Percentiles rank a stretch among this genome's conserved stretches.
phyloP scores from a whole-genome alignment of 2,329 filamentous ascomycete species.

The Periconia sp. region DNA sequence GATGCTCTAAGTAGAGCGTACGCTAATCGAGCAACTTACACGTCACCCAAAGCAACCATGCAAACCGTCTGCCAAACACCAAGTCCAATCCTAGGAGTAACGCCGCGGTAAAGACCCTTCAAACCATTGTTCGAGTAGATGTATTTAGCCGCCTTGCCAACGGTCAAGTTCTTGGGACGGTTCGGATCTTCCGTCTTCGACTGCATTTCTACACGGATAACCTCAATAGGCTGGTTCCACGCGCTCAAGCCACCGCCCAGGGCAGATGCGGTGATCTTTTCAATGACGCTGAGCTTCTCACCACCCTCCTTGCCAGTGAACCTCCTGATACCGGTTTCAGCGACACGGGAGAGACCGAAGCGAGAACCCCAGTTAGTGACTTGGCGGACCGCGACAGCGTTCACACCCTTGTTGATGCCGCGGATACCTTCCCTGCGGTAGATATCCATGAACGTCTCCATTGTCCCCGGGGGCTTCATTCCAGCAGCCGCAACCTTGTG shows the following conservation, averaged over 20 bases:
- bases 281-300: conserved; percentile 76
- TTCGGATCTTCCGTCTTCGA: conserved; percentile 98
- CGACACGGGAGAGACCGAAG: conserved; percentile 91
- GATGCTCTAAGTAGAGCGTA: background rate
- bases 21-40: conserved; percentile 65
- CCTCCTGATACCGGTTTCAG: conserved; percentile 84
- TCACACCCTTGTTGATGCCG: conserved; percentile 98
- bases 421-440: conserved; percentile 91
- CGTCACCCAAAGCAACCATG: conserved; percentile 99
- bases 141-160: conserved; percentile 80
- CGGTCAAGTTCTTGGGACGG: conserved; percentile 98
- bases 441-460: conserved; percentile 95
- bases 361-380: conserved; percentile 99
- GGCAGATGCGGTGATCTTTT: conserved; percentile 88
- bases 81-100: conserved; percentile 90
- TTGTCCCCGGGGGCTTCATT: conserved; percentile 85
- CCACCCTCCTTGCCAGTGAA: conserved; percentile 78
- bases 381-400: conserved; percentile 96
- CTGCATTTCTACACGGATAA: conserved; percentile 99
- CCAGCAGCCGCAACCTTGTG: conserved; percentile 88
- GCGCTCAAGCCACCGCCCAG: conserved; percentile 93
- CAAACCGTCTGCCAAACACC: conserved; percentile 99
- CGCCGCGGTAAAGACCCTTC: conserved; percentile 93
- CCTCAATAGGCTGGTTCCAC: conserved; percentile 99
- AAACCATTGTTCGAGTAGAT: conserved; percentile 91